Percentiles rank a stretch among this genome's conserved stretches.
These are phyloP conservation scores for Parasitella parasitica DNA, from an alignment of 371 early-diverging fungal species.

Conservation along the genomic window DNA sequence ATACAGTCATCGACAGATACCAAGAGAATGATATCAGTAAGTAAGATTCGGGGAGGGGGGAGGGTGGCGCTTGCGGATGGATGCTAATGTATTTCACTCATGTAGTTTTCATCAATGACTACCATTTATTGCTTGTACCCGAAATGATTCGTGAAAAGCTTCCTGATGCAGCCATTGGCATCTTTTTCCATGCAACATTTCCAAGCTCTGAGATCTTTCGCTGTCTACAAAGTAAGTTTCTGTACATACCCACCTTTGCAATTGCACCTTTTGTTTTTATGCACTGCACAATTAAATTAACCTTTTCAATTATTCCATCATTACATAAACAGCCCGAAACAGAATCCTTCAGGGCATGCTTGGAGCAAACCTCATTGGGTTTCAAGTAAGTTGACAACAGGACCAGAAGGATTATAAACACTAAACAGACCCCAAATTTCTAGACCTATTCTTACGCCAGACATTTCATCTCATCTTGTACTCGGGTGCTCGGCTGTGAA, in stretches of 20 bases:
- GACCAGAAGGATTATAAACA: neutral
- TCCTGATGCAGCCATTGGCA: conserved; percentile 88
- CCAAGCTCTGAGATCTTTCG: conserved; percentile 94
- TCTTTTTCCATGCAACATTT: conserved; percentile 98
- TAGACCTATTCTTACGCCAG: conserved; percentile 94
- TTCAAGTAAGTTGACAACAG: conserved; percentile 54
- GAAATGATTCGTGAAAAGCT: conserved; percentile 77
- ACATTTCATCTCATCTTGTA: conserved; percentile 93
- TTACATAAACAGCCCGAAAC: conserved; percentile 64
- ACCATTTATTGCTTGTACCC: conserved; percentile 94
- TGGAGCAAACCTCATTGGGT: conserved; percentile 89
- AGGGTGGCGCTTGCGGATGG: too few relatives aligned
- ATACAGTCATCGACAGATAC: conserved; percentile 72
- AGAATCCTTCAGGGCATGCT: conserved; percentile 91
- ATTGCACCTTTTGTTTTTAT: conserved; percentile 27
- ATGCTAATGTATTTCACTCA: neutral
- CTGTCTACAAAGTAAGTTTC: conserved; percentile 85
- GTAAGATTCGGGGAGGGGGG: too few relatives aligned
- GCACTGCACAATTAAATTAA: neutral
- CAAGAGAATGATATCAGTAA: conserved; percentile 85
- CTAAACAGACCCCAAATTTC: neutral
- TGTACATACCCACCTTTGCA: too few relatives aligned
- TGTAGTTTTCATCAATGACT: conserved; percentile 97
- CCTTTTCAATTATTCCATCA: conserved; percentile 5
- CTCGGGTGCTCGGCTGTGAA: conserved; percentile 87